Conservation (phyloP, 257 asterid species). For the Fraxinus anomala region DNA sequence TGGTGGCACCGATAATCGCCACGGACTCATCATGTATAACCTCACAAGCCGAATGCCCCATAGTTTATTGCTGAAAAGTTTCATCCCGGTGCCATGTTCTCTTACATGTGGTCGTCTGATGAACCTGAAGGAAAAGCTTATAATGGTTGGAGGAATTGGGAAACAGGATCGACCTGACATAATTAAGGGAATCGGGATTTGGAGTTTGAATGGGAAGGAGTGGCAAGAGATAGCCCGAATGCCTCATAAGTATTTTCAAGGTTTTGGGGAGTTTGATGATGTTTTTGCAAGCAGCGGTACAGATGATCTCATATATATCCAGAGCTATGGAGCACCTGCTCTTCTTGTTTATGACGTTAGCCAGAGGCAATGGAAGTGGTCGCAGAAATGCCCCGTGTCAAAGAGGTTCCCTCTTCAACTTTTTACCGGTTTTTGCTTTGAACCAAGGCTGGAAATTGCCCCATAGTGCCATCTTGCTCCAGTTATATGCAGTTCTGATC, state of each 20-base stretch:
- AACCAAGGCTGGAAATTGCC: constrained; percentile 72
- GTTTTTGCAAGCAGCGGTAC: constrained; percentile 94
- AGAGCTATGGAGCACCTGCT: constrained; percentile 86
- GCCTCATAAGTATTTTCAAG: constrained; percentile 89
- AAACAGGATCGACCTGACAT: constrained; percentile 78
- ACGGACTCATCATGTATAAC: constrained; percentile 69
- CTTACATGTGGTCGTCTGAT: constrained; percentile 93
- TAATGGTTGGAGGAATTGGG: constrained; percentile 96
- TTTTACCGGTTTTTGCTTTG: constrained; percentile 91
- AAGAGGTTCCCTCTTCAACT: constrained; percentile 95
- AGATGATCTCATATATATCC: constrained; percentile 76
- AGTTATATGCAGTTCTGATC: background rate
- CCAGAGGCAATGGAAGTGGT: constrained; percentile 84
- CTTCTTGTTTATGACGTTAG: constrained; percentile 70
- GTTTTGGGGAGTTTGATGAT: constrained; percentile 93
- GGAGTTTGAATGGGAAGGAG: constrained; percentile 70
- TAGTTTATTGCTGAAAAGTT: constrained; percentile 57
- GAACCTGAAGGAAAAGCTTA: constrained; percentile 74
- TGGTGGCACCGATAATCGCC: constrained; percentile 62
- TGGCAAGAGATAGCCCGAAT: constrained; percentile 85
- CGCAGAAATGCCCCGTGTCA: constrained; percentile 84
- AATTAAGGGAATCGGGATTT: constrained; percentile 87
- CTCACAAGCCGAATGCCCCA: constrained; percentile 41
- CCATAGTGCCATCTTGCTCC: constrained; percentile 45
- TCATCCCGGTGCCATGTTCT: constrained; percentile 74